Evolutionary conservation across 2,329 filamentous ascomycete genomes (phyloP).

Genomic region (Periconia sp.): DNA sequence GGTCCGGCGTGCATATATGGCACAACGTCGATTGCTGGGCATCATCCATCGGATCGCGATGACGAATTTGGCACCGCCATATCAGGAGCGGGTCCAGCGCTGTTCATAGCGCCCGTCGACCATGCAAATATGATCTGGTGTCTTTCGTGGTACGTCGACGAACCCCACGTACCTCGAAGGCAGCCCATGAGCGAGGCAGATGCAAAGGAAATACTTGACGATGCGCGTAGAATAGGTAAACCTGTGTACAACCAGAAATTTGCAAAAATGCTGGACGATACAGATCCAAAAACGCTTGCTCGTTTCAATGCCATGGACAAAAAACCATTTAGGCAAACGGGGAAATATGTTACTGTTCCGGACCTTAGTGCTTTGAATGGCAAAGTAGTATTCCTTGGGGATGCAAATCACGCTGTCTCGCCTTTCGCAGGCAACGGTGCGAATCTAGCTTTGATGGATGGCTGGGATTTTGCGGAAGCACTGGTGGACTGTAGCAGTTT

Average conservation of each 20-base stretch:
- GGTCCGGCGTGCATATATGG: conserved; percentile 51
- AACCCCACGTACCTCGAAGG: conserved; percentile 1
- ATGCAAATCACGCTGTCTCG: conserved; percentile 58
- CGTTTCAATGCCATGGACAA: conserved; percentile 56
- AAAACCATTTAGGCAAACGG: conserved; percentile 48
- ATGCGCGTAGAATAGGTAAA: conserved; percentile 39
- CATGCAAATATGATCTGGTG: conserved; percentile 51
- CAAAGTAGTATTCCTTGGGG: conserved; percentile 55
- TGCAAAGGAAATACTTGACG: conserved; percentile 36
- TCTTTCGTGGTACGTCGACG: conserved; percentile 41
- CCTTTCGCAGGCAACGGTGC: conserved; percentile 59
- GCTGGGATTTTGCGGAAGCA: conserved; percentile 13
- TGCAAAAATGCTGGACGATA: conserved; percentile 24
- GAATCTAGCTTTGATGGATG: conserved; percentile 34
- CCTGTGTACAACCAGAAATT: conserved; percentile 51
- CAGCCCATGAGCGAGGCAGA: conserved; percentile 20
- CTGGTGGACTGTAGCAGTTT: conserved; percentile 33
- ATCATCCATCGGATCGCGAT: conserved; percentile 4
- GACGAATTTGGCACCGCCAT: conserved; percentile 22
- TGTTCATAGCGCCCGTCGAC: conserved; percentile 56
- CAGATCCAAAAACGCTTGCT: conserved; percentile 1
- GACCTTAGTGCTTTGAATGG: conserved; percentile 1
- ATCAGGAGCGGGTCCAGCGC: conserved; percentile 43
- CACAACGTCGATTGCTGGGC: conserved; percentile 42
- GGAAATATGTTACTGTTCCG: not conserved